A percentile compares a stretch with the other conserved stretches of the same genome.
phyloP scores from a whole-genome alignment of 2,329 filamentous ascomycete genomes.

The Blastomyces silverae region DNA sequence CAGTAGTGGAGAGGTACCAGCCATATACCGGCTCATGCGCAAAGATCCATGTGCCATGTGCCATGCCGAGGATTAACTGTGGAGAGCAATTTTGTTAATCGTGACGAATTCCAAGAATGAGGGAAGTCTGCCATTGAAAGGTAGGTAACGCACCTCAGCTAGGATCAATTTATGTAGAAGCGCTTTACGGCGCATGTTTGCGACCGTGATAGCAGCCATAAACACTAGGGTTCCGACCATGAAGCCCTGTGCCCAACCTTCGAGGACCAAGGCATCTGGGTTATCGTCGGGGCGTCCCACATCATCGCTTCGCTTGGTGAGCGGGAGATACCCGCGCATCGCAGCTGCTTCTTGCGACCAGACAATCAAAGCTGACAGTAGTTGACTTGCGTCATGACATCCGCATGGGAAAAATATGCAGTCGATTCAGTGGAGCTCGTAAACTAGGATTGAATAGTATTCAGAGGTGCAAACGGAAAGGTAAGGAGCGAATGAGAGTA shows the following conservation, averaged over 20 bases:
- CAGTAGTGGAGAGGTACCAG: conserved; percentile 58
- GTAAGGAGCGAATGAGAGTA: background rate
- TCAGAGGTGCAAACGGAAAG: background rate
- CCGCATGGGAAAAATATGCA: conserved; percentile 2
- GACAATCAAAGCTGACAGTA: background rate
- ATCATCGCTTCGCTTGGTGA: conserved; percentile 4
- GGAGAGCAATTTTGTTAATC: conserved; percentile 6
- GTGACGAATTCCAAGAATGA: background rate
- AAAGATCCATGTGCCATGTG: conserved; percentile 56
- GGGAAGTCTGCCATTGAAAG: background rate
- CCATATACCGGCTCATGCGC: conserved; percentile 50
- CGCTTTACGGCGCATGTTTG: conserved; percentile 46
- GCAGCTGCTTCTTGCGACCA: background rate
- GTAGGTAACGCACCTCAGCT: conserved; percentile 36
- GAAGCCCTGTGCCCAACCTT: conserved; percentile 46
- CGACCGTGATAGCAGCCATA: conserved; percentile 45
- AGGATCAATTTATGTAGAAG: conserved; percentile 48
- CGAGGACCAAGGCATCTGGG: conserved; percentile 36
- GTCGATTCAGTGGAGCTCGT: background rate
- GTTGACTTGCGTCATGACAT: background rate
- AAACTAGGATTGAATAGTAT: background rate
- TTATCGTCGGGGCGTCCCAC: conserved; percentile 20
- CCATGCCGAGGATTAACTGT: conserved; percentile 51
- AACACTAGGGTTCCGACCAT: conserved; percentile 47
- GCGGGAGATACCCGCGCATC: conserved; percentile 10